A percentile compares a stretch with the other conserved stretches of the same genome.
phyloP scores from a whole-genome alignment of 345 rosid species.

The Firmiana major region DNA sequence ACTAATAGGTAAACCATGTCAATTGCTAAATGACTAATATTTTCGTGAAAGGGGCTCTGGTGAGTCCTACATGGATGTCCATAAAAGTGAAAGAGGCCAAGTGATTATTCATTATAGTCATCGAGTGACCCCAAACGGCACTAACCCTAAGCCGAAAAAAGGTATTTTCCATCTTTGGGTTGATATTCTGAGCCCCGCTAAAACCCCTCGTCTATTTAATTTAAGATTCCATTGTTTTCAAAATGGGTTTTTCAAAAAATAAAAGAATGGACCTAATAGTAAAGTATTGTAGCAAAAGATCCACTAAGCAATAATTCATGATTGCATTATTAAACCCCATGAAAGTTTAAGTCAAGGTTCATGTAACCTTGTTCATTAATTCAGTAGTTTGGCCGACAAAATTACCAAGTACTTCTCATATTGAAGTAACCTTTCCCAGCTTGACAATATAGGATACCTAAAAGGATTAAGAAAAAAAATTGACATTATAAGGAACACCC shows the following conservation, averaged over 20 bases:
- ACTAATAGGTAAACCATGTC: not conserved
- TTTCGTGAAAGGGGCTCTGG: not conserved
- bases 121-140: not conserved
- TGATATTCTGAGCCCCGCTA: conserved; percentile 21
- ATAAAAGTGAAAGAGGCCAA: not conserved
- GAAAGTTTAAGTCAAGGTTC: not conserved
- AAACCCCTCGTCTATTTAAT: not conserved
- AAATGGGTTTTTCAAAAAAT: not conserved
- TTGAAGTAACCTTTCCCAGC: not conserved
- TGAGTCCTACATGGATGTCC: not conserved
- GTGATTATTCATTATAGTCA: not conserved
- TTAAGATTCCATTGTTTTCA: conserved; percentile 20
- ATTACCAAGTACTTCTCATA: not conserved
- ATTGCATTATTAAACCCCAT: conserved; percentile 19
- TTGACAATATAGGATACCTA: conserved; percentile 13
- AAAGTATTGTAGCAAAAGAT: not conserved
- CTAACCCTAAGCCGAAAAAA: conserved; percentile 21
- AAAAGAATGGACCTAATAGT: not conserved
- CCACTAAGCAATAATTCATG: conserved; percentile 16
- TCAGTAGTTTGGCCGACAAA: conserved; percentile 4
- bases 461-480: not conserved
- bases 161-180: conserved; percentile 29
- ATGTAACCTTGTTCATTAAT: conserved; percentile 5
- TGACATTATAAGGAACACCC: too few species aligned
- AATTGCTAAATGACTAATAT: not conserved